Evolutionary conservation across 2,329 filamentous ascomycete species (phyloP).

Genomic region (Botrytis tulipae): DNA sequence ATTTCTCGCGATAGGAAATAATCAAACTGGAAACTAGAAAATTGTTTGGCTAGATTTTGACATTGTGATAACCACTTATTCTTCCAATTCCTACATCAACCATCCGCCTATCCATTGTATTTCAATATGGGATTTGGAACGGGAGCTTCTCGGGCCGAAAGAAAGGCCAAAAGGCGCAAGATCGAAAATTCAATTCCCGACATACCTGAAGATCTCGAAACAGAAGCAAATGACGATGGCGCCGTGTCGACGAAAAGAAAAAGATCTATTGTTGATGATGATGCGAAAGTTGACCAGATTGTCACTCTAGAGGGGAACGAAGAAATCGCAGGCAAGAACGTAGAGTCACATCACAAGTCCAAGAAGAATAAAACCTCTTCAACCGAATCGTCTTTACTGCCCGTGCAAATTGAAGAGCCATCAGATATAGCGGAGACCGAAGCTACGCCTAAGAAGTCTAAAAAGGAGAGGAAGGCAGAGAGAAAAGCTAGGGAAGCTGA

Average conservation of each 20-base stretch:
- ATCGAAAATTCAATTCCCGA: conserved; percentile 39
- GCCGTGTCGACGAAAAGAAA: conserved; percentile 33
- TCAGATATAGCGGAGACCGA: conserved; percentile 27
- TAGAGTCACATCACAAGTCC: neutral
- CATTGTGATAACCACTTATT: neutral
- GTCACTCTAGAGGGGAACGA: conserved; percentile 7
- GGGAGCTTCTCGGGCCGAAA: conserved; percentile 36
- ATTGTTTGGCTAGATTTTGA: neutral
- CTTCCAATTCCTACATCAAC: neutral
- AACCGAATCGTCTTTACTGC: neutral
- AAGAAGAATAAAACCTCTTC: conserved; percentile 10
- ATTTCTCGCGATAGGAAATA: conserved; percentile 3
- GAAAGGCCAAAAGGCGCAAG: conserved; percentile 40
- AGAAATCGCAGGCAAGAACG: conserved; percentile 15
- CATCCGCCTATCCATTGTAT: conserved; percentile 26
- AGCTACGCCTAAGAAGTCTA: conserved; percentile 38
- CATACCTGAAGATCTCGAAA: conserved; percentile 35
- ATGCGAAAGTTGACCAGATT: neutral
- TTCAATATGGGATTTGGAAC: conserved; percentile 30
- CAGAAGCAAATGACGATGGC: conserved; percentile 21
- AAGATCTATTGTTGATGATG: conserved; percentile 23
- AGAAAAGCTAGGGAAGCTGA: conserved; percentile 38
- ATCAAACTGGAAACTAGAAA: neutral
- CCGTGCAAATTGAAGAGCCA: conserved; percentile 7
- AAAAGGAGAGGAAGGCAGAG: conserved; percentile 41